These are phyloP conservation scores for Oryza nivara DNA, from an alignment of 176 grass and related monocot genomes.

Conservation along the genomic window DNA sequence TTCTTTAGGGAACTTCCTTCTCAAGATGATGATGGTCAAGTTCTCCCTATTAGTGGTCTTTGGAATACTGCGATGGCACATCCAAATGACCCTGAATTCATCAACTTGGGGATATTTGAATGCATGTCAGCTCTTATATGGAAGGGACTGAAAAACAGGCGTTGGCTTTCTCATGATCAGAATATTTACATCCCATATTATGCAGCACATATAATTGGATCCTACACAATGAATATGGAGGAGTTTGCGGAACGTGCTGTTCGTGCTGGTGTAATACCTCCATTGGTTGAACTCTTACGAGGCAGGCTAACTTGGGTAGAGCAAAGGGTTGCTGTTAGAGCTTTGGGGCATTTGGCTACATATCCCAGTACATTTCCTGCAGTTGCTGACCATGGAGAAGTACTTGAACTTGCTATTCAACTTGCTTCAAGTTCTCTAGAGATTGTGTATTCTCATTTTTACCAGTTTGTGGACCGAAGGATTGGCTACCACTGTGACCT, in stretches of 20 bases:
- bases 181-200: constrained; percentile 99
- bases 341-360: constrained; percentile 93
- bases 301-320: constrained; percentile 99
- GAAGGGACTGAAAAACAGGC: constrained; percentile 98
- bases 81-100: constrained; percentile 96
- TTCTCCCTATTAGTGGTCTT: constrained; percentile 91
- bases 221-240: constrained; percentile 99
- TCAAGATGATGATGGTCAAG: constrained; percentile 95
- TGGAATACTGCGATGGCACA: constrained; percentile 99
- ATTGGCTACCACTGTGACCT: constrained; percentile 95
- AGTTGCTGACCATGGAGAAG: constrained; percentile 89
- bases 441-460: constrained; percentile 99
- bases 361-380: constrained; percentile 87
- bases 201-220: constrained; percentile 97
- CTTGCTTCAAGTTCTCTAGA: constrained; percentile 92
- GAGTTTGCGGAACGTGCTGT: constrained; percentile 92
- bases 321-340: constrained; percentile 96
- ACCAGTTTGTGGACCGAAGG: constrained; percentile 85
- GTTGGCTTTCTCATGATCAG: constrained; percentile 96
- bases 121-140: constrained; percentile 97
- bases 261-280: constrained; percentile 89
- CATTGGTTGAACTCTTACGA: constrained; percentile 92
- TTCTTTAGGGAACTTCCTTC: constrained; percentile 96
- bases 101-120: constrained; percentile 94
- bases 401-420: constrained; percentile 97